Percentiles rank a stretch among this genome's conserved stretches.
Evolutionary conservation across 2,329 filamentous ascomycete genomes (phyloP).

Genomic region (Ustulina deusta): DNA sequence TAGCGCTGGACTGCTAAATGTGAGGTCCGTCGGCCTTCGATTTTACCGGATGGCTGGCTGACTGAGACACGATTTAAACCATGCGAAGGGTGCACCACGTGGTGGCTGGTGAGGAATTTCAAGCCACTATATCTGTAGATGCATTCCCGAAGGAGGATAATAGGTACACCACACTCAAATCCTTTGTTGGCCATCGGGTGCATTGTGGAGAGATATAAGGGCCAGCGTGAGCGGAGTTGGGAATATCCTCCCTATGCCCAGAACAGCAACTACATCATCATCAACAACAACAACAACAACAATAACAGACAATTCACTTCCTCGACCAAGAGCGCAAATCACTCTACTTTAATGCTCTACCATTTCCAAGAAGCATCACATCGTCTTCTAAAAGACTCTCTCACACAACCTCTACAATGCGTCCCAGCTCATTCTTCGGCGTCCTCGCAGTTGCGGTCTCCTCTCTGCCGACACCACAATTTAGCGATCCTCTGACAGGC

Average conservation of each 20-base stretch:
- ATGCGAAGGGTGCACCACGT: constrained; percentile 25
- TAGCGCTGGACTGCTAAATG: constrained; percentile 15
- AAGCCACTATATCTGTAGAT: constrained; percentile 40
- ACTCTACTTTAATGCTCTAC: neutral
- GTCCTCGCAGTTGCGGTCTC: constrained; percentile 34
- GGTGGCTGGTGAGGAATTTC: constrained; percentile 40
- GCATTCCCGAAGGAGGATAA: constrained; percentile 28
- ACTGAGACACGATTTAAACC: constrained; percentile 37
- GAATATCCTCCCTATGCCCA: neutral
- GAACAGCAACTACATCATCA: constrained; percentile 15
- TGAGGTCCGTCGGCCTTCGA: constrained; percentile 27
- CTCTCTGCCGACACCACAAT: constrained; percentile 36
- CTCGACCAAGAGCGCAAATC: neutral
- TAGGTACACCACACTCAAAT: neutral
- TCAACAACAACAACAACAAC: constrained; percentile 15
- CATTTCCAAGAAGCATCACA: constrained; percentile 4
- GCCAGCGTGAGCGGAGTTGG: neutral
- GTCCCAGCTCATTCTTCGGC: constrained; percentile 38
- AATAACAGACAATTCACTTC: neutral
- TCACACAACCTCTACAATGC: constrained; percentile 41
- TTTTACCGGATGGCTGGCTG: constrained; percentile 31
- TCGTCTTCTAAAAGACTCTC: neutral
- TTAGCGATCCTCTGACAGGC: constrained; percentile 22
- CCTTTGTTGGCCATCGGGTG: neutral
- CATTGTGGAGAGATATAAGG: constrained; percentile 31